Evolutionary conservation across 164 flowering plant genomes (phyloP), one percentile per base, ranked within the genome.

Genomic region (Umbellularia californica): DNA sequence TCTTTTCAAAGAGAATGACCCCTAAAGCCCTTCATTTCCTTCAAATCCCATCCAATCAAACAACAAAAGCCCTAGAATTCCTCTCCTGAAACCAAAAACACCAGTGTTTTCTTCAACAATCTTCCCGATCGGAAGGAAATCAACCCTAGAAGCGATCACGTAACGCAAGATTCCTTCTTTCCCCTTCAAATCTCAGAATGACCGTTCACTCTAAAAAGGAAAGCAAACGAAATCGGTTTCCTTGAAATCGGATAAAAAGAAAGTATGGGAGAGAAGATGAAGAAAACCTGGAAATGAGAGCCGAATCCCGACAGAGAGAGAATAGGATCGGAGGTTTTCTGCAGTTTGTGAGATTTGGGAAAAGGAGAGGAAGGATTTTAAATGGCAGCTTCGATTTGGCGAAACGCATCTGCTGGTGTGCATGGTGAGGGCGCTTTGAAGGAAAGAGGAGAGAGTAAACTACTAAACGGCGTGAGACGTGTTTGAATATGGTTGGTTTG

Each of bases 371-470:
- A 64, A 5, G 12, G 67, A 11, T 64, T 2, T n/a, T 11, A 64
- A 64, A 7, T 64, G 27, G 25, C 23, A 22, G 25, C 28, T 64
- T 24, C 24, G 14, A 9, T 64, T 9, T 64, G 4, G 28, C 20
- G 67, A 23, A 64, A 65, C 68, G 68, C 68, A 28, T 60, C 70
- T 50, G n/a, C 15, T 2, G 58, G 33, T n/a, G 65, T 58, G 65
- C 11, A 28, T 3, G 66, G 24, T 35, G 71, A 41, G 25, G 62
- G 25, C 24, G 17, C 20, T 35, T 30, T 35, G 64, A 20, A 60
- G 64, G 22, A 2, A 20, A 10, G 47, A 41, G 47, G 47, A 41
- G 47, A 41, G 47, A 41, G 47, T 41, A 5, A 60, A 23, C 64
- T 24, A 9, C 47, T 41, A 20, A 60, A 23, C 64, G 64, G 47